These are phyloP conservation scores for Cladophialophora yegresii DNA, from an alignment of 2,329 filamentous ascomycete genomes.

Conservation along the genomic window DNA sequence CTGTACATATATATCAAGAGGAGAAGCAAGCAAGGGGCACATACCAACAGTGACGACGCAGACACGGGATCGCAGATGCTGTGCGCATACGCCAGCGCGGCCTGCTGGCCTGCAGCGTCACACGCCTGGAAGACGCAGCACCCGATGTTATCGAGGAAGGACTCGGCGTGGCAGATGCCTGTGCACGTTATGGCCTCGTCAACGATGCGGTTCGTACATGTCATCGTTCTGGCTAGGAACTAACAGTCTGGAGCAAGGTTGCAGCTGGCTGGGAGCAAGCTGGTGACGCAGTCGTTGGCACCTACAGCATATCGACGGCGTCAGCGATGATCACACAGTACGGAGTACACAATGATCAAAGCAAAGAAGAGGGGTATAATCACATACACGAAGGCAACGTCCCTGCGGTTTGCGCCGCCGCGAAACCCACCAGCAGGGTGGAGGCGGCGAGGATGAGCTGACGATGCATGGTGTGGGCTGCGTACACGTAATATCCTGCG, in stretches of 20 bases:
- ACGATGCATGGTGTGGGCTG: constrained; percentile 14
- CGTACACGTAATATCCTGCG: background rate
- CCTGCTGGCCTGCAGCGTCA: constrained; percentile 45
- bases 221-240: constrained; percentile 4
- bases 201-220: background rate
- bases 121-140: constrained; percentile 56
- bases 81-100: constrained; percentile 38
- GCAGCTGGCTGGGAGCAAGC: constrained; percentile 46
- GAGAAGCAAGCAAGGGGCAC: constrained; percentile 8
- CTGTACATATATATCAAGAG: background rate
- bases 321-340: background rate
- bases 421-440: constrained; percentile 25
- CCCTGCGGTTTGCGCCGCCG: constrained; percentile 19
- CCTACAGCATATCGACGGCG: constrained; percentile 16
- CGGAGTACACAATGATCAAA: background rate
- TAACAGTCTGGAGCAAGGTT: constrained; percentile 49
- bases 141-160: constrained; percentile 52
- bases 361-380: background rate
- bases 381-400: constrained; percentile 31
- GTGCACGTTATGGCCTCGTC: background rate
- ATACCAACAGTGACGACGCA: constrained; percentile 40
- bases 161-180: constrained; percentile 49
- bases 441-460: constrained; percentile 23
- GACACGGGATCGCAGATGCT: constrained; percentile 45
- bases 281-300: constrained; percentile 43